These are phyloP conservation scores for Leccinum rimulosum DNA, from an alignment of 768 basidiomycete genomes.

Conservation along the genomic window DNA sequence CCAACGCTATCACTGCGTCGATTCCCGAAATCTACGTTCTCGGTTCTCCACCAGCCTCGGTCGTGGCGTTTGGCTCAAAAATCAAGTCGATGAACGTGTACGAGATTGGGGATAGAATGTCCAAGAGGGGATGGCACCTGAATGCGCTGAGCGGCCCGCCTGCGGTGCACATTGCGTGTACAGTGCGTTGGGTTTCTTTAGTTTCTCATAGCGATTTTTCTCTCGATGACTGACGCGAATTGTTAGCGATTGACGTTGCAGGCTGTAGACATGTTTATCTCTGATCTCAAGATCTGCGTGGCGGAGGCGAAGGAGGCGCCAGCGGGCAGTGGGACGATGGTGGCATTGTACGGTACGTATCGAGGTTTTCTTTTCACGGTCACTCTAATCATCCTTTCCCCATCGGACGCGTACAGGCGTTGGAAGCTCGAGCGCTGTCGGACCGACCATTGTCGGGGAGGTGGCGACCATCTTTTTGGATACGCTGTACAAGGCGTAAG, in stretches of 20 bases:
- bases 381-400: not conserved
- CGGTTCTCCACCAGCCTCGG: conserved; percentile 86
- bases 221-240: not conserved
- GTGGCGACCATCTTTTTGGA: conserved; percentile 81
- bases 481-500: conserved; percentile 72
- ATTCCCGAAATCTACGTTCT: conserved; percentile 87
- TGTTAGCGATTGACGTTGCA: conserved; percentile 74
- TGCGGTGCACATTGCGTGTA: conserved; percentile 91
- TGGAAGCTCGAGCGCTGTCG: conserved; percentile 78
- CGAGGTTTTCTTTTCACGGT: not conserved
- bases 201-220: not conserved
- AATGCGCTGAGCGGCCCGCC: conserved; percentile 78
- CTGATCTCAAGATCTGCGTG: conserved; percentile 79
- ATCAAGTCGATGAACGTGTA: conserved; percentile 59
- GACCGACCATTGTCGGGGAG: conserved; percentile 75
- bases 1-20: conserved; percentile 56
- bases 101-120: conserved; percentile 89
- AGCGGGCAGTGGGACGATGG: conserved; percentile 81
- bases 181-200: conserved; percentile 51
- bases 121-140: conserved; percentile 85
- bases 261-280: conserved; percentile 73
- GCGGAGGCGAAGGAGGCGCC: conserved; percentile 62
- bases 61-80: conserved; percentile 81
- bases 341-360: conserved; percentile 79
- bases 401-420: conserved; percentile 47